Conservation (phyloP, 805 yeast genomes). For the Ogataea methanolica region DNA sequence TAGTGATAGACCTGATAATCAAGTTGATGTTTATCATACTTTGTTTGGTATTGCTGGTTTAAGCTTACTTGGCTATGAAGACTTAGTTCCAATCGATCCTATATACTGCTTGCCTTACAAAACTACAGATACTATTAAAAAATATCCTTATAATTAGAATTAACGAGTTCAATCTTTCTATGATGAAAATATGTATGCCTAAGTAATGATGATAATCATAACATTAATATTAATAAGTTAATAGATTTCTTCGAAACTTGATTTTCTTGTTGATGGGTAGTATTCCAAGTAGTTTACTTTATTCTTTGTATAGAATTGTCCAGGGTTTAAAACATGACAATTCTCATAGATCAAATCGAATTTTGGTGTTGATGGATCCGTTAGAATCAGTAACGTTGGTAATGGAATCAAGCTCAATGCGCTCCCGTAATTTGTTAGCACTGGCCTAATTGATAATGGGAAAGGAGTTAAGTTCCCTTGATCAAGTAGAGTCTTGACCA, state of each 20-base stretch:
- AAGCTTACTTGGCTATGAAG: slow-evolving; percentile 62
- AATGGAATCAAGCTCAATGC: slow-evolving; percentile 69
- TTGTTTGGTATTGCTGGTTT: slow-evolving; percentile 86
- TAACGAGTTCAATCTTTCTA: background rate
- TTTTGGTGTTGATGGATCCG: slow-evolving; percentile 66
- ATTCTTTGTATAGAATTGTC: slow-evolving; percentile 44
- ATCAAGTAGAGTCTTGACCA: slow-evolving; percentile 76
- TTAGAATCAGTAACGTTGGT: slow-evolving; percentile 61
- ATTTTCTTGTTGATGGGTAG: slow-evolving; percentile 51
- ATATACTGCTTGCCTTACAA: slow-evolving; percentile 76
- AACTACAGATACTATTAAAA: slow-evolving; percentile 32
- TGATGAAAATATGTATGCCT: background rate
- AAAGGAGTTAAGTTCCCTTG: slow-evolving; percentile 91
- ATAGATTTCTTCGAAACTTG: slow-evolving; percentile 43
- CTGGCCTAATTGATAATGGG: slow-evolving; percentile 51
- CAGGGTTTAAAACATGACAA: slow-evolving; percentile 73
- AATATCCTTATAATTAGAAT: slow-evolving; percentile 21
- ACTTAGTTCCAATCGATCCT: slow-evolving; percentile 70
- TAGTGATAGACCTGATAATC: slow-evolving; percentile 87
- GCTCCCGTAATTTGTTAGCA: slow-evolving; percentile 67
- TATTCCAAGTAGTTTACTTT: slow-evolving; percentile 71
- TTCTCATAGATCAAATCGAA: slow-evolving; percentile 80
- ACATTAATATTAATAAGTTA: background rate
- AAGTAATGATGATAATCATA: background rate
- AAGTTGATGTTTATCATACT: slow-evolving; percentile 91